These are phyloP conservation scores for Floccularia luteovirens DNA, from an alignment of 768 basidiomycete species.

Conservation along the genomic window DNA sequence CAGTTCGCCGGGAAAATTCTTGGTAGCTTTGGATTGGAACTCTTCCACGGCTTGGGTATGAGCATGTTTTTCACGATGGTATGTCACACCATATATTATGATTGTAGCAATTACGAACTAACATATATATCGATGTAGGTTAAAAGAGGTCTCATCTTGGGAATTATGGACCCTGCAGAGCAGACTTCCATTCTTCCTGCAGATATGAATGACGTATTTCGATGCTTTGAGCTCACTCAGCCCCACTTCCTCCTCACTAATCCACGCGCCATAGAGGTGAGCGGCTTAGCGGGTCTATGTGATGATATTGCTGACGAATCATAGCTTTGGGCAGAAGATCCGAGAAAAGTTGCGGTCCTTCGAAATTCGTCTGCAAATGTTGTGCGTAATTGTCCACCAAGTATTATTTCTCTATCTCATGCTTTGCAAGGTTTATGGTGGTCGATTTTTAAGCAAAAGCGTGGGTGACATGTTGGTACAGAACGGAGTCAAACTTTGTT, in stretches of 20 bases:
- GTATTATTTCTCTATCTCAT: background rate
- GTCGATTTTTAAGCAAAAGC: background rate
- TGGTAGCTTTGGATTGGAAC: background rate
- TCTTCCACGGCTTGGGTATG: background rate
- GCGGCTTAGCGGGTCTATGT: background rate
- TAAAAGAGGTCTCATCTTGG: background rate
- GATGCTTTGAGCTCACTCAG: background rate
- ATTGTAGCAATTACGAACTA: background rate
- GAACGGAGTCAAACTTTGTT: background rate
- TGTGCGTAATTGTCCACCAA: background rate
- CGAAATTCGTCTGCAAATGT: background rate
- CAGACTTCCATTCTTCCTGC: background rate
- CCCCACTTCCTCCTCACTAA: background rate
- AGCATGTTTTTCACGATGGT: background rate
- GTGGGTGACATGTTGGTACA: background rate
- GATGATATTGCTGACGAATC: background rate
- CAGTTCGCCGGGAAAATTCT: background rate
- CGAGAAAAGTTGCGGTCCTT: background rate
- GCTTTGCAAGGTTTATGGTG: background rate
- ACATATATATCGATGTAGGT: background rate
- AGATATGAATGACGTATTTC: background rate
- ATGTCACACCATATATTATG: background rate
- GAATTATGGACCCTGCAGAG: background rate
- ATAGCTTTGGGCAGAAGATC: background rate
- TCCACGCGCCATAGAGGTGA: background rate